Percentiles rank a stretch among this genome's conserved stretches.
phyloP scores from a whole-genome alignment of 2,329 filamentous ascomycete species.

The Bipolaris gigantea region DNA sequence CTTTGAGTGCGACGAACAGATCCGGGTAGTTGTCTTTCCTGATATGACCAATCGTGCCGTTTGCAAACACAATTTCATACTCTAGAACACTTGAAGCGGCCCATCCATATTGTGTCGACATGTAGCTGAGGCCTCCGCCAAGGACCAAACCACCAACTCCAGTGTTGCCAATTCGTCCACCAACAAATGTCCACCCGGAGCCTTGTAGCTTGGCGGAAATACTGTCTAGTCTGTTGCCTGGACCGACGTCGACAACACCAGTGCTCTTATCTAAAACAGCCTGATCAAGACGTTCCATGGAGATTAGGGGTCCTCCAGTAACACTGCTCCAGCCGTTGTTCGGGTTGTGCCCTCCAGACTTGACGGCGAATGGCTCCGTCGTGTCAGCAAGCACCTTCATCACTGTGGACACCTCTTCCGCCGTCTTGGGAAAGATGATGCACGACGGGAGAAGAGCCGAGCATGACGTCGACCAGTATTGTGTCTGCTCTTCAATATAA shows the following conservation, averaged over 20 bases:
- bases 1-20: conserved; percentile 44
- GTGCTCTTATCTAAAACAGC: conserved; percentile 27
- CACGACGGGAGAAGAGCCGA: conserved; percentile 35
- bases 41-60: conserved; percentile 43
- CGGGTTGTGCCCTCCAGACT: conserved; percentile 54
- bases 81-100: conserved; percentile 48
- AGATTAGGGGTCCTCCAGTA: conserved; percentile 49
- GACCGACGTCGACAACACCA: conserved; percentile 34
- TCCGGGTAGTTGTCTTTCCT: conserved; percentile 33
- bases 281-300: conserved; percentile 42
- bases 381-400: conserved; percentile 51
- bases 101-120: conserved; percentile 50
- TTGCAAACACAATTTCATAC: conserved; percentile 53
- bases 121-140: conserved; percentile 46
- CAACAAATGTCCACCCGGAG: conserved; percentile 46
- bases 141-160: conserved; percentile 53
- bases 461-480: conserved; percentile 40
- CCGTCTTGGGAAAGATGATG: conserved; percentile 43
- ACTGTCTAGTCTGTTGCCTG: conserved; percentile 39
- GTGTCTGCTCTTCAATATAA: conserved; percentile 34
- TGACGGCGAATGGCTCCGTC: conserved; percentile 38
- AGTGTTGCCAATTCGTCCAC: conserved; percentile 53
- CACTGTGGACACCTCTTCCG: conserved; percentile 57
- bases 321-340: conserved; percentile 53
- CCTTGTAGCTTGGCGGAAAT: conserved; percentile 46